phyloP scores from a whole-genome alignment of 164 flowering plant species.

The Echeveria elegans region DNA sequence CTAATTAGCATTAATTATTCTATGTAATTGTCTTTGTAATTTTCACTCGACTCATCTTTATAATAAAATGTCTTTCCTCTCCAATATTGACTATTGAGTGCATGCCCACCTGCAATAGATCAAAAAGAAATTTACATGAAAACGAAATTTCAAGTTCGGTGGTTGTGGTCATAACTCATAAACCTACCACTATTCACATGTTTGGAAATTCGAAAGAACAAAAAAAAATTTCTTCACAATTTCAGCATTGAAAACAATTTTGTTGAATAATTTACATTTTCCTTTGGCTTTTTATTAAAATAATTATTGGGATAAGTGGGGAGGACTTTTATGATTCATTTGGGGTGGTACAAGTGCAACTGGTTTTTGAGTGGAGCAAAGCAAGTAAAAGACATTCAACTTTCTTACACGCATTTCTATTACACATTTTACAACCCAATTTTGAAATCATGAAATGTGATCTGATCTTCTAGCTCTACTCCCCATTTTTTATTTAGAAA shows the following conservation, averaged over 20 bases:
- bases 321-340: neutral
- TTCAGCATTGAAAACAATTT: too few relatives aligned
- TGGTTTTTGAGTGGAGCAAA: neutral
- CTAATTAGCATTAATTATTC: too few relatives aligned
- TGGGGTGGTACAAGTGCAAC: neutral
- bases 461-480: too few relatives aligned
- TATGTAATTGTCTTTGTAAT: too few relatives aligned
- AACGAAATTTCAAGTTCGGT: neutral
- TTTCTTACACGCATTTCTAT: neutral
- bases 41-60: too few relatives aligned
- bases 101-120: neutral
- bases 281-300: too few relatives aligned
- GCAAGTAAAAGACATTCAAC: conserved; percentile 3
- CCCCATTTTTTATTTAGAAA: too few relatives aligned
- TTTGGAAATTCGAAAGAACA: too few relatives aligned
- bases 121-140: neutral
- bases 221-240: too few relatives aligned
- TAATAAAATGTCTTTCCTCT: neutral
- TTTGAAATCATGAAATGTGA: neutral
- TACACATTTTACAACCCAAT: neutral
- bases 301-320: neutral
- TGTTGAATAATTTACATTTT: too few relatives aligned
- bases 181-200: neutral
- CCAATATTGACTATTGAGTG: neutral
- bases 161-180: neutral